Conservation (phyloP, 164 flowering plant species). For the Litsea cubeba region DNA sequence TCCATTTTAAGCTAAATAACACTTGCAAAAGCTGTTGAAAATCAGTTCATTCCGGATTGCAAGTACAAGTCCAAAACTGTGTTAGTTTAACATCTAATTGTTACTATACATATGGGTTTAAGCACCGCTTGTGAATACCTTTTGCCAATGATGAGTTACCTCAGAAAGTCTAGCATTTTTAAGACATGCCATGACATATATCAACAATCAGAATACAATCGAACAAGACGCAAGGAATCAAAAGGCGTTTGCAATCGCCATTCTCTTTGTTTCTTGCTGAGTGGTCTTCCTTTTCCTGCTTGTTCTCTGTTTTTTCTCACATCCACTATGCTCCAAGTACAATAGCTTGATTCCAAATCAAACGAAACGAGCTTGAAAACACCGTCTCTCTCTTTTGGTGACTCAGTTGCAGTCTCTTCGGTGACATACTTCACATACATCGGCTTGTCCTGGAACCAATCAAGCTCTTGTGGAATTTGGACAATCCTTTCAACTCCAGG, state of each 20-base stretch:
- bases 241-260: constrained; percentile 76
- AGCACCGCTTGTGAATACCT: too few species aligned
- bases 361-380: constrained; percentile 68
- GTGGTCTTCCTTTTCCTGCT: constrained; percentile 89
- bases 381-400: constrained; percentile 58
- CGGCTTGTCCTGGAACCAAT: constrained; percentile 63
- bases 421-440: constrained; percentile 64
- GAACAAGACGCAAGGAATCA: constrained; percentile 56
- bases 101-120: too few species aligned
- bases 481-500: constrained; percentile 82
- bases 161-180: too few species aligned
- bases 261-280: constrained; percentile 79
- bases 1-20: too few species aligned
- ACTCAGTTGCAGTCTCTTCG: constrained; percentile 26
- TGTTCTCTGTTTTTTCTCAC: constrained; percentile 76
- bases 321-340: constrained; percentile 86
- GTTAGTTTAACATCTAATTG: too few species aligned
- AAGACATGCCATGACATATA: neutral
- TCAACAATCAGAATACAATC: constrained; percentile 51
- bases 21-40: too few species aligned
- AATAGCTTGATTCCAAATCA: constrained; percentile 49
- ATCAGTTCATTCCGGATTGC: too few species aligned
- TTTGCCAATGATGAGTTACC: too few species aligned
- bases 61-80: too few species aligned
- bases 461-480: constrained; percentile 67